Percentiles rank a stretch among this genome's conserved stretches.
Evolutionary conservation across 2,329 filamentous ascomycete genomes (phyloP).

Genomic region (Fusarium pseudograminearum): DNA sequence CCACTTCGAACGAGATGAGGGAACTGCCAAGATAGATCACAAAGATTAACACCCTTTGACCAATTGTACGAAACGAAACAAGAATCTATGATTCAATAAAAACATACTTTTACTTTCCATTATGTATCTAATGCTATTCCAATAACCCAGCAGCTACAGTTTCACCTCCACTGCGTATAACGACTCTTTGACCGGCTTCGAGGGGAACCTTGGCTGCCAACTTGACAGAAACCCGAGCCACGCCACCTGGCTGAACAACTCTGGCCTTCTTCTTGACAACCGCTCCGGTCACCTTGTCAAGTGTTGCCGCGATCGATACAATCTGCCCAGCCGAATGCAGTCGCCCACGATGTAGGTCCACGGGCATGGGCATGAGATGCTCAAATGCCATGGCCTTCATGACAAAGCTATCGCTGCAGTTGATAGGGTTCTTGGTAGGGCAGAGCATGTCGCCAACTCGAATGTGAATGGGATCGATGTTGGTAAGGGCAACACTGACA

Average conservation of each 20-base stretch:
- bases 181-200: conserved; percentile 82
- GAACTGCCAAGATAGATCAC: too few species aligned
- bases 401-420: conserved; percentile 78
- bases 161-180: conserved; percentile 81
- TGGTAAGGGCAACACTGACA: conserved; percentile 82
- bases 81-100: background rate
- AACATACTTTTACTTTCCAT: background rate
- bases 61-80: background rate
- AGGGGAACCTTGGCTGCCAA: conserved; percentile 80
- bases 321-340: conserved; percentile 84
- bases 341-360: conserved; percentile 89
- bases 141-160: conserved; percentile 90
- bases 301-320: conserved; percentile 73
- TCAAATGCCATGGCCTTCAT: conserved; percentile 92
- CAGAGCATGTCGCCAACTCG: conserved; percentile 90
- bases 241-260: conserved; percentile 81
- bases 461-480: conserved; percentile 87
- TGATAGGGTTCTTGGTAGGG: conserved; percentile 73
- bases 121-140: conserved; percentile 63
- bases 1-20: too few species aligned
- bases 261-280: conserved; percentile 85
- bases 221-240: conserved; percentile 82
- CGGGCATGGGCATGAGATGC: conserved; percentile 85
- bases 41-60: background rate
- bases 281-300: conserved; percentile 85